Evolutionary conservation across 2,329 filamentous ascomycete species (phyloP).

Genomic region (Cladobotryum protrusum): DNA sequence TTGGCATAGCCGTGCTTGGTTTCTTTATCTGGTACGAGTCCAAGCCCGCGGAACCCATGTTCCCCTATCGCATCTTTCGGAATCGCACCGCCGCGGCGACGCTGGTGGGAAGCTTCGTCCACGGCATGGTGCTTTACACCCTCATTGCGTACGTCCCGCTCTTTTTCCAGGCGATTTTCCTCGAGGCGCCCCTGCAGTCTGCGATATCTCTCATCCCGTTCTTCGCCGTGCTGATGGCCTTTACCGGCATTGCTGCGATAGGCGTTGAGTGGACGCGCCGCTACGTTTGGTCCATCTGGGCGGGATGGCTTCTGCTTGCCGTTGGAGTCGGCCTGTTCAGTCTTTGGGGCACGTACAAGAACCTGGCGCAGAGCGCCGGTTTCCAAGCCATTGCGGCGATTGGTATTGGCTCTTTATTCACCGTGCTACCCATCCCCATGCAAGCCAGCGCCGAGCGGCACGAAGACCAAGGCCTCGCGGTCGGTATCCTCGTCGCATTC

Average conservation of each 20-base stretch:
- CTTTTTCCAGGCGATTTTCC: background rate
- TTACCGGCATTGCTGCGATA: no score
- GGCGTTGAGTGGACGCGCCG: no score
- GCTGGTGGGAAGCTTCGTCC: background rate
- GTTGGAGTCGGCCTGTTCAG: no score
- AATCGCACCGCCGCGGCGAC: background rate
- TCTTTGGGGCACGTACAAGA: no score
- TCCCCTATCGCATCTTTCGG: conserved; percentile 26
- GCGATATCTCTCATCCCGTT: no score
- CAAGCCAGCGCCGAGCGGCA: conserved; percentile 27
- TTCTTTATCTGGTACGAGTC: conserved; percentile 25
- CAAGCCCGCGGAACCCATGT: conserved; percentile 20
- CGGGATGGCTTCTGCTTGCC: no score
- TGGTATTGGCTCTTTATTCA: no score
- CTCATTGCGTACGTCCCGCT: background rate
- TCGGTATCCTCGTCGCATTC: conserved; percentile 27
- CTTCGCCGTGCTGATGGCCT: no score
- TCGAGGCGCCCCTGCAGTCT: no score
- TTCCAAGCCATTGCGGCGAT: no score
- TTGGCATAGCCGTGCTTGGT: conserved; percentile 22
- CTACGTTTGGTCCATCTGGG: no score
- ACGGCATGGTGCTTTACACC: background rate
- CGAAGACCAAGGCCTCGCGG: conserved; percentile 29
- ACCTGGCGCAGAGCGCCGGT: no score
- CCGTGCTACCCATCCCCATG: conserved; percentile 19